Evolutionary conservation across 768 basidiomycete species (phyloP), one percentile per base, ranked within the genome.

Genomic region (Mycena capillaripes): DNA sequence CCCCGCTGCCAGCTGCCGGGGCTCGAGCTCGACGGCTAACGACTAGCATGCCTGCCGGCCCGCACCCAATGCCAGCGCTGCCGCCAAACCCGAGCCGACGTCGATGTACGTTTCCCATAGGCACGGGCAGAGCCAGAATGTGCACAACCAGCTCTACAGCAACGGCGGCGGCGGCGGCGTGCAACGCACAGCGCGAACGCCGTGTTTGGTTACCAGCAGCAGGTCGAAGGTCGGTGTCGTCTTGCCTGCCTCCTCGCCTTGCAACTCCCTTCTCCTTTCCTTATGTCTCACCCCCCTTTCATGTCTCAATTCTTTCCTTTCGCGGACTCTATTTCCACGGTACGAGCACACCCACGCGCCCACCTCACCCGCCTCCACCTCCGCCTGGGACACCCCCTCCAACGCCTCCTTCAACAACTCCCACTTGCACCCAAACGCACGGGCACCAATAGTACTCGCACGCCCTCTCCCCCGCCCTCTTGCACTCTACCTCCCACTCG

Each of bases 181-280:
- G 23, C 72, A 73, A 67, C 72, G 72, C 56, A 69, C 42, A 68
- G 66, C 23, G 72, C 67, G 44, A 59, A 48, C 21, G 66, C 72
- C 0, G 62, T 53, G 10, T 73, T 69, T 32, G 56, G 56, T n/a
- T 69, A 65, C 14, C 64, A 71, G 34, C 46, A 25, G 34, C 66
- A 66, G 70, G 70, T 71, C n/a, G n/a, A n/a, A 8, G 36, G 34
- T 44, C 19, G 16, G 10, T 38, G 38, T 38, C 16, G 10, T 16
- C 38, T 38, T 38, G 38, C 3, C 38, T 36, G 12, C 36, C 12
- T 36, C 36, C 36, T 12, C 36, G 36, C 36, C 36, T 12, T 36
- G 6, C n/a, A n/a, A n/a, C 36, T 12, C 36, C 7, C 40, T 42
- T 30, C 23, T 30, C 29, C 34, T 34, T 25, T 57, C 25, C 30